Base-by-base conservation (phyloP, 2,329 filamentous ascomycete species). In the Daldinia sp. region DNA sequence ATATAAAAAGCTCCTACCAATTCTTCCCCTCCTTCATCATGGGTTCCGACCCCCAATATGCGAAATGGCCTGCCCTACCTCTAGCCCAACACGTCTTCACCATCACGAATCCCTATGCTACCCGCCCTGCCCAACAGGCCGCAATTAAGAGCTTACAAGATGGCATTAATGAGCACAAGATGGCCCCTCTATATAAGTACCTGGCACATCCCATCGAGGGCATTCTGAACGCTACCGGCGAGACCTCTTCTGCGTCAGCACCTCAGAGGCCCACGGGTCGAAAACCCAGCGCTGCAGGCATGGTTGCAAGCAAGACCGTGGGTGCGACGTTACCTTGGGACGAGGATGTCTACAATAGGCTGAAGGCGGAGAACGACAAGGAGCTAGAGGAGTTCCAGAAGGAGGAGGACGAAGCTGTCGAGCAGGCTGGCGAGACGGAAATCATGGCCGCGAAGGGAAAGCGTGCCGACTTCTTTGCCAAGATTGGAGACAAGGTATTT, bases 361-460 rank as follows among this genome's bases (percentile, higher is more conserved):
- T 96, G 72, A 89, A 91, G 79, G 88, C 88, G 71, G 91, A 93
- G 71, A 96, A 96, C 75, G 91, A 93, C 74, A 87, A 88, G 76
- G 92, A 95, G 83, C 83, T 95, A 54, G 91, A 92, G 72, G 87
- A 83, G 58, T 89, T 92, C 76, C 90, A 94, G 82, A 94, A 94
- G 81, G 93, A 96, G 81, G 91, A 95, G 80, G 95, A 97, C 69
- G 94, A 99, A 79, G 96, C 96, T 9, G 91, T 92, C 44, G 96
- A 99, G 86, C 94, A 97, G 81, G 95, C 95, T 67, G 96, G 96
- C 62, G 96, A 99, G 77, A 98, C 93, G 12, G 96, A 99, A 83
- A 90, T 99, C 72, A 90, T 95, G 82, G 93, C 93, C 63, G 96
- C 94, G 73, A 90, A 92, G 81, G 94, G 94, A 74, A 98, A 98